A percentile compares a stretch with the other conserved stretches of the same genome.
Conservation (phyloP, 192 early-diverging fungal species). For the Mortierella claussenii region DNA sequence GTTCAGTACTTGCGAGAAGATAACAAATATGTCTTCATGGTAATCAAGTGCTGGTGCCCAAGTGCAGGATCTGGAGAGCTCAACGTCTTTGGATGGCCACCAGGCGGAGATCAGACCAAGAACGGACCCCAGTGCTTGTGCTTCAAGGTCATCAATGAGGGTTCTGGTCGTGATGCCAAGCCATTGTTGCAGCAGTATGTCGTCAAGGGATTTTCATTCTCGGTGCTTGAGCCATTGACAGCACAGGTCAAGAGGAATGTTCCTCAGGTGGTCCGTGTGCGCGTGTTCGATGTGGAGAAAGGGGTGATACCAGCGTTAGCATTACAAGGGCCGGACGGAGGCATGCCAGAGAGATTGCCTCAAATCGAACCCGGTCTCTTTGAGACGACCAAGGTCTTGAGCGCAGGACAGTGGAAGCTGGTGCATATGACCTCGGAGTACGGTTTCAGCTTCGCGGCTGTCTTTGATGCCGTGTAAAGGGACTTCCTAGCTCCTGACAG, state of each 20-base stretch:
- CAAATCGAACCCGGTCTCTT: conserved; percentile 44
- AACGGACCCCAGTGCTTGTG: conserved; percentile 45
- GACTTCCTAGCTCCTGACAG: background rate
- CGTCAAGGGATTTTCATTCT: conserved; percentile 49
- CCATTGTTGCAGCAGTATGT: conserved; percentile 52
- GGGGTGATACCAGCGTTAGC: conserved; percentile 37
- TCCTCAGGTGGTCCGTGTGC: conserved; percentile 32
- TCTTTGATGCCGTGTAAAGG: conserved; percentile 48
- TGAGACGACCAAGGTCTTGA: conserved; percentile 30
- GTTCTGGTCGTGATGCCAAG: conserved; percentile 36
- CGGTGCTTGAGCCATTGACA: conserved; percentile 38
- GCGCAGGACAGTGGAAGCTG: conserved; percentile 40
- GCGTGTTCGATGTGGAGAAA: conserved; percentile 49
- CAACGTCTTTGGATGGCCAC: conserved; percentile 52
- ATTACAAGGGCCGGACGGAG: conserved; percentile 40
- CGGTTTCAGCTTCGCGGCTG: conserved; percentile 50
- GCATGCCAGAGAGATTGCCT: conserved; percentile 44
- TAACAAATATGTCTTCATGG: conserved; percentile 37
- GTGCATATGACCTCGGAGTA: conserved; percentile 52
- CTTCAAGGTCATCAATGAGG: conserved; percentile 44
- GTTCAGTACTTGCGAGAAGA: conserved; percentile 39
- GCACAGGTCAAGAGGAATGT: conserved; percentile 44
- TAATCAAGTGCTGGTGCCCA: conserved; percentile 39
- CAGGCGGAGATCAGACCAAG: conserved; percentile 53
- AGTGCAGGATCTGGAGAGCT: conserved; percentile 34